A percentile compares a stretch with the other conserved stretches of the same genome.
Evolutionary conservation across 2,329 filamentous ascomycete species (phyloP).

Genomic region (Curvularia sp.): DNA sequence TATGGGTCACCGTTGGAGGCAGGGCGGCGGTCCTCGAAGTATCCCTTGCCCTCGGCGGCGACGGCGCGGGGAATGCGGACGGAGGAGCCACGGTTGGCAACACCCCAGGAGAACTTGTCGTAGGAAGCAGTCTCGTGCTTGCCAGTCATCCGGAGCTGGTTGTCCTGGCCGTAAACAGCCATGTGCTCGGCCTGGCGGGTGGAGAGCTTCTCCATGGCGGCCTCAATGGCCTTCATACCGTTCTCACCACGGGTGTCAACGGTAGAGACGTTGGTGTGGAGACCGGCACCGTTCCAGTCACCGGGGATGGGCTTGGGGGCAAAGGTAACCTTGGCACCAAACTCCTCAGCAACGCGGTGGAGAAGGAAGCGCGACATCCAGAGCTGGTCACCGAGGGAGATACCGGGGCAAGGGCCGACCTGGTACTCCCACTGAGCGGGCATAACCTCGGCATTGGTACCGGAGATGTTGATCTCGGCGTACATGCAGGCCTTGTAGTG

Average conservation of each 20-base stretch:
- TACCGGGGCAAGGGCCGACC: conserved; percentile 87
- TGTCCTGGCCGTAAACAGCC: conserved; percentile 93
- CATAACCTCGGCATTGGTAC: conserved; percentile 99
- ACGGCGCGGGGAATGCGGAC: conserved; percentile 89
- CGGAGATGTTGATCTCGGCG: conserved; percentile 89
- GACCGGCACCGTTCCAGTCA: conserved; percentile 95
- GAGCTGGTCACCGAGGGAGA: conserved; percentile 91
- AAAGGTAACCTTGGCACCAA: conserved; percentile 93
- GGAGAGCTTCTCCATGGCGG: conserved; percentile 67
- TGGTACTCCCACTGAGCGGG: conserved; percentile 98
- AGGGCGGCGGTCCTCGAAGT: conserved; percentile 75
- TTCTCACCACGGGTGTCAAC: conserved; percentile 87
- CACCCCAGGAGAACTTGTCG: conserved; percentile 90
- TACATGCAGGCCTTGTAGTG: conserved; percentile 92
- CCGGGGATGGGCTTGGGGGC: conserved; percentile 94
- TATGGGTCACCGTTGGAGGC: conserved; percentile 90
- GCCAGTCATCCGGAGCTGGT: conserved; percentile 91
- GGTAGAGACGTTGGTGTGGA: conserved; percentile 94
- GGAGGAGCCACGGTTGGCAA: conserved; percentile 93
- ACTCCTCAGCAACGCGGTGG: conserved; percentile 91
- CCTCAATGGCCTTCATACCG: conserved; percentile 93
- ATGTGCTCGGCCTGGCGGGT: conserved; percentile 66
- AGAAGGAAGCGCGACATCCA: conserved; percentile 93
- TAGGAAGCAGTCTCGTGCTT: conserved; percentile 93
- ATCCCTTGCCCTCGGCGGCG: conserved; percentile 88